Conservation (phyloP, 441 rosid species). For the Manihot esculenta region DNA sequence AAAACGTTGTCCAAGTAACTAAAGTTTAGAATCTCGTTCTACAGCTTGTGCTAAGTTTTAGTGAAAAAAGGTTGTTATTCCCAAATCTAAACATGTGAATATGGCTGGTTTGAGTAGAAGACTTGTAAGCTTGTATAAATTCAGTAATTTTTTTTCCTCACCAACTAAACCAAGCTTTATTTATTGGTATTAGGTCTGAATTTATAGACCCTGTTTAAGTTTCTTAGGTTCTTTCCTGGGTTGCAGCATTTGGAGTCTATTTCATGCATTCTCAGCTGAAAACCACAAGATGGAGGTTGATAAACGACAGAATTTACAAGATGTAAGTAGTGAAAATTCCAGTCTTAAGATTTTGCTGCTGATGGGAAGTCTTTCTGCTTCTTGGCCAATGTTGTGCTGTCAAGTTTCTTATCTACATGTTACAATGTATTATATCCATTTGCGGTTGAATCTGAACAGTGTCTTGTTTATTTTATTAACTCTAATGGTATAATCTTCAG, state of each 20-base stretch:
- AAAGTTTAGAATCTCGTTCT: not conserved
- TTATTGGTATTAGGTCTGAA: not conserved
- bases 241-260: conserved; percentile 17
- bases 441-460: not conserved
- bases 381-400: not conserved
- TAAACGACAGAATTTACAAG: conserved; percentile 19
- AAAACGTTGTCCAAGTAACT: not conserved
- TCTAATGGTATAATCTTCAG: not conserved
- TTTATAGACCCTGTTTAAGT: conserved; percentile 6
- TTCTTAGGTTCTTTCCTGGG: conserved; percentile 1
- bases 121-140: not conserved
- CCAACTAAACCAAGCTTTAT: conserved; percentile 11
- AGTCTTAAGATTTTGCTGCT: not conserved
- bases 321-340: conserved; percentile 26
- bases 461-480: not conserved
- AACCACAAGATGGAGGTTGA: conserved; percentile 31
- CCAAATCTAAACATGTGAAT: not conserved
- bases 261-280: conserved; percentile 14
- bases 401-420: not conserved
- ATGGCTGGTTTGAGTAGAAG: conserved; percentile 2
- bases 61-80: not conserved
- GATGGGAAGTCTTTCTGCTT: not conserved
- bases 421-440: not conserved
- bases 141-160: not conserved
- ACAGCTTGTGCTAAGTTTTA: not conserved